phyloP scores from a whole-genome alignment of 208 protist species.

The Phytomonas sp. region DNA sequence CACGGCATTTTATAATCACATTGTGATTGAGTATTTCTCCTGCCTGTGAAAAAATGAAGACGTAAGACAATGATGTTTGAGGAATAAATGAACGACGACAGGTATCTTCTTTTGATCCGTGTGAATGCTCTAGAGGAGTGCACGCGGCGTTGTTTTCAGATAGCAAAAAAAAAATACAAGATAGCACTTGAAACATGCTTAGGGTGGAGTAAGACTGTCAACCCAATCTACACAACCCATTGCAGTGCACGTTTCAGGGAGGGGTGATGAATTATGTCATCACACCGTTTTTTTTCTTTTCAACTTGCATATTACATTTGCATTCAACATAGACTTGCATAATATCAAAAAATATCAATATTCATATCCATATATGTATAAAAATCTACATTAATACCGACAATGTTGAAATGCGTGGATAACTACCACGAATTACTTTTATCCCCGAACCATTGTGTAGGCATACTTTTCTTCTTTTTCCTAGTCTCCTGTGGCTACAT shows the following conservation, averaged over 20 bases:
- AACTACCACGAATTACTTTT: not conserved
- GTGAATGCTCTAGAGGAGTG: not conserved
- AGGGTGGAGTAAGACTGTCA: not conserved
- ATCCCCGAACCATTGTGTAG: not conserved
- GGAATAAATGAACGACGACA: not conserved
- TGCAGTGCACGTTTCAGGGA: too few species aligned
- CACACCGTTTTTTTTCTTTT: too few species aligned
- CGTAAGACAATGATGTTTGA: not conserved
- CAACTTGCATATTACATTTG: too few species aligned
- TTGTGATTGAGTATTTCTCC: conserved; percentile 5
- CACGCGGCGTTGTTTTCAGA: not conserved
- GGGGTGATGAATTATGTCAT: too few species aligned
- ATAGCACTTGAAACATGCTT: not conserved
- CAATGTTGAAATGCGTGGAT: conserved; percentile 6
- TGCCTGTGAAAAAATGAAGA: not conserved
- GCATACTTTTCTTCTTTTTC: not conserved
- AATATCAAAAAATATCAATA: too few species aligned
- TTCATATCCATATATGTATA: not conserved
- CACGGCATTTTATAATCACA: not conserved
- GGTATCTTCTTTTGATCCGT: not conserved
- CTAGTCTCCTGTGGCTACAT: not conserved
- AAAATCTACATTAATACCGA: too few species aligned
- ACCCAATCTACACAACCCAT: not conserved
- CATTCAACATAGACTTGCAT: too few species aligned
- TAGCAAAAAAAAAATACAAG: conserved; percentile 10